Evolutionary conservation across 2,329 filamentous ascomycete genomes (phyloP).

Genomic region (Alternaria triticina): DNA sequence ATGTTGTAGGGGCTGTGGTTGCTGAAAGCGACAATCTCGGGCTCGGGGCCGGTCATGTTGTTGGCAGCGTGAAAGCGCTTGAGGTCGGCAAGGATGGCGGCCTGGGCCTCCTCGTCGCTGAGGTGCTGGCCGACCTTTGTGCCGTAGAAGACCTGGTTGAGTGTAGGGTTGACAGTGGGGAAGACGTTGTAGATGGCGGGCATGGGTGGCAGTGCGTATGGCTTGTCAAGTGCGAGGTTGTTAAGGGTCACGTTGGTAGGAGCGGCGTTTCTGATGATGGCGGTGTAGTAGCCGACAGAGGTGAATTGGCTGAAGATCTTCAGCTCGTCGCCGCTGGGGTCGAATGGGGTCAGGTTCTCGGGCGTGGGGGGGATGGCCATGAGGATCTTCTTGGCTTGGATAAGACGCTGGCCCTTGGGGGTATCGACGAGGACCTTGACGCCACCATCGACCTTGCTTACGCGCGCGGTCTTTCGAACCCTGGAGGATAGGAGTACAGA

Average conservation of each 20-base stretch:
- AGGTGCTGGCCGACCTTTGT: constrained; percentile 16
- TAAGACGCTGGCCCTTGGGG: constrained; percentile 21
- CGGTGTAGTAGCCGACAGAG: constrained; percentile 50
- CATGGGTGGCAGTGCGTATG: constrained; percentile 39
- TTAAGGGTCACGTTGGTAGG: constrained; percentile 31
- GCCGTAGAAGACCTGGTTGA: constrained; percentile 25
- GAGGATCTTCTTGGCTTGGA: constrained; percentile 51
- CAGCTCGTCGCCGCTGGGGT: constrained; percentile 45
- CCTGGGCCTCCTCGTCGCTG: constrained; percentile 20
- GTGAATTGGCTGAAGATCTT: constrained; percentile 48
- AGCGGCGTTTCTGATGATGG: constrained; percentile 48
- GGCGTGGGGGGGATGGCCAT: constrained; percentile 52
- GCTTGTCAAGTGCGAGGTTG: constrained; percentile 34
- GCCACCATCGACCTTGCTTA: constrained; percentile 2
- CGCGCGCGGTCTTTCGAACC: constrained; percentile 36
- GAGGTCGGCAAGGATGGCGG: constrained; percentile 21
- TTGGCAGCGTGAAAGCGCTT: constrained; percentile 17
- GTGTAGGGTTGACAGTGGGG: constrained; percentile 18
- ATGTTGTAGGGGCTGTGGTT: constrained; percentile 36
- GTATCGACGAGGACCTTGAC: constrained; percentile 22
- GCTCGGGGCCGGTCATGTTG: constrained; percentile 1
- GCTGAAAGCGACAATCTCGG: constrained; percentile 31
- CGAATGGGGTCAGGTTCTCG: constrained; percentile 44
- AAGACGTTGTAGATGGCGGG: constrained; percentile 39
- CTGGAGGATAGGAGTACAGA: constrained; percentile 16